Base-by-base conservation (phyloP, 768 basidiomycete species). In the Phanerochaete sordida region DNA sequence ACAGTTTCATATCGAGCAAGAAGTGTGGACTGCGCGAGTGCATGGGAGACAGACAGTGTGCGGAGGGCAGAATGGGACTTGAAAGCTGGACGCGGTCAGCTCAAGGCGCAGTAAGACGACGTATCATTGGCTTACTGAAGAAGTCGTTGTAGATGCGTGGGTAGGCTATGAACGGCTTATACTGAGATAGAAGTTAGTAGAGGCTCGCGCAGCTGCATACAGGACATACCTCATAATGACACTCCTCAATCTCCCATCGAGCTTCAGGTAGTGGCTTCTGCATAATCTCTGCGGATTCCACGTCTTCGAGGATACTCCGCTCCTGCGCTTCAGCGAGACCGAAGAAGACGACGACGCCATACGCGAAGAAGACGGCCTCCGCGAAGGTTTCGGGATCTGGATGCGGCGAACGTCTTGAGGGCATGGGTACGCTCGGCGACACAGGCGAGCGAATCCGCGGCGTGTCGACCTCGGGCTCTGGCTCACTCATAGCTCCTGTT, bases 111-210 rank as follows among this genome's bases (percentile, higher is more conserved):
- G 35, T 26, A 12, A 27, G 6, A 28, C 30, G 35, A 46, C 9
- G 39, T 2, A 21, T 30, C 12, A 2, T n/a, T n/a, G n/a, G 79
- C 89, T 65, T 68, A 95, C 94, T 95, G 75, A 95, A 96, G 75
- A 95, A 92, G 72, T 96, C 95, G 62, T 98, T 96, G 76, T 92
- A 97, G 64, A 98, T 95, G 48, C 95, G 84, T 16, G 95, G 95
- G 66, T 89, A 93, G 0, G 84, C 80, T 11, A 95, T 93, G 56
- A 85, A 74, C 2, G 89, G 82, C 67, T 98, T 95, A 68, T 94
- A 90, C 91, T 64, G 45, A 1, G 91, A 61, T 57, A n/a, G 58
- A n/a, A 45, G 24, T 56, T 33, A 56, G 54, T 43, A 46, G 59
- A 23, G 53, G 33, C 28, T 49, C 30, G 26, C n/a, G n/a, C 16